Evolutionary conservation across 192 early-diverging fungal species (phyloP), one percentile per base, ranked within the genome.

Genomic region (Entomortierella parvispora): DNA sequence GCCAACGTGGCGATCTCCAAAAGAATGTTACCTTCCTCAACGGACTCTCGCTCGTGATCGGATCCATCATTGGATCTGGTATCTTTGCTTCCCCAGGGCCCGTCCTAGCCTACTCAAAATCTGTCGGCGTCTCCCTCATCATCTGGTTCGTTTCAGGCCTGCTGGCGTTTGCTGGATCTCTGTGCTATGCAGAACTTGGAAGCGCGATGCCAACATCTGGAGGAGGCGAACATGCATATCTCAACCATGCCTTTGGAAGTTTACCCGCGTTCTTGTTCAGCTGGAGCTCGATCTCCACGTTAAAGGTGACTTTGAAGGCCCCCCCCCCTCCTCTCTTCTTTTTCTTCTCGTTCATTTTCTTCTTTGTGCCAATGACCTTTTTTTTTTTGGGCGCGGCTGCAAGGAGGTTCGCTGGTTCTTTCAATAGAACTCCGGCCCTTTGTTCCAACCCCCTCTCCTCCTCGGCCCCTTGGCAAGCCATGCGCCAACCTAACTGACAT

Each of bases 161-260:
- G 28, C 77, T 95, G 47, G 91, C 95, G 3, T 88, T 94, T 56
- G 85, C 88, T 14, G 97, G 97, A 34, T 92, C 91, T 0, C 81
- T 93, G 15, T 93, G 92, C 57, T 99, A 97, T 70, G 91, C 93
- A 12, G 97, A 99, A 77, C 81, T 99, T 25, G 97, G 97, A 0
- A 84, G 95, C 40, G 92, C 92, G 82, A 86, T 94, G 52, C 93
- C 94, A 4, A 71, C 81, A 34, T 94, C 93, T 65, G 97, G 97
- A 55, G 97, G 96, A 28, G 74, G 74, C 0, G 95, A 96, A 33
- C 87, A 91, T 78, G 89, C 90, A 4, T 99, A 97, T 71, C 80
- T 99, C 44, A 84, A 90, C 43, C 86, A 90, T 49, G 92, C 92
- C 5, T 89, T 79, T 85, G 93, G 93, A 2, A 84, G 85, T 56